Conservation (phyloP, 345 rosid species). For the Syzygium grande region DNA sequence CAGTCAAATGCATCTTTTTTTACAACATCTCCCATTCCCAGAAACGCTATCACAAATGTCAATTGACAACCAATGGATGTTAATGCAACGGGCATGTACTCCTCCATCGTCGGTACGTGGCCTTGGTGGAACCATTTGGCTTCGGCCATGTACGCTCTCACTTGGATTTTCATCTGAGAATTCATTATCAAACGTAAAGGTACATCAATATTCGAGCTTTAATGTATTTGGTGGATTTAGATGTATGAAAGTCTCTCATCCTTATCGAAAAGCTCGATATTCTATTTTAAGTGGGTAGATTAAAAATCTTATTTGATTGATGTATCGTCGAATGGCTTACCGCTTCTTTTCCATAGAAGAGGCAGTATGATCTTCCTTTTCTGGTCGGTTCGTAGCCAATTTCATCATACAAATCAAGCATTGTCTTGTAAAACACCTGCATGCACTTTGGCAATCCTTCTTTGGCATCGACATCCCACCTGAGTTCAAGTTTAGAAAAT, state of each 20-base stretch:
- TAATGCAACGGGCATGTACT: constrained; percentile 7
- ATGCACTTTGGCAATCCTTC: constrained; percentile 20
- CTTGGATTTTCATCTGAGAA: background rate
- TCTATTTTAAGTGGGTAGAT: background rate
- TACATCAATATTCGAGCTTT: background rate
- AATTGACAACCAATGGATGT: background rate
- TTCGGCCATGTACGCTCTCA: background rate
- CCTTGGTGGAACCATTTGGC: constrained; percentile 4
- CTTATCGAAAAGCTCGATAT: background rate
- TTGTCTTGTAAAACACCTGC: constrained; percentile 13
- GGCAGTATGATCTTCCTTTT: constrained; percentile 9
- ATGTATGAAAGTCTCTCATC: background rate
- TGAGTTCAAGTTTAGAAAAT: background rate
- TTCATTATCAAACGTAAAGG: background rate
- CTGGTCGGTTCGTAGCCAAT: constrained; percentile 6
- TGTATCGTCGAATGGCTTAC: background rate
- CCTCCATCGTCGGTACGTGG: constrained; percentile 15
- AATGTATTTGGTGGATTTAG: background rate
- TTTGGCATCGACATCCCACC: constrained; percentile 11
- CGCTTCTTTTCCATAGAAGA: constrained; percentile 14
- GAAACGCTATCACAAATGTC: background rate
- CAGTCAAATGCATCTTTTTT: constrained; percentile 7
- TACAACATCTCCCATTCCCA: constrained; percentile 2
- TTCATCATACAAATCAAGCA: constrained; percentile 15
- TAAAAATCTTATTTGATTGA: background rate